Evolutionary conservation across 108 stramenopile species (phyloP).

Genomic region (Parietichytrium sp.): DNA sequence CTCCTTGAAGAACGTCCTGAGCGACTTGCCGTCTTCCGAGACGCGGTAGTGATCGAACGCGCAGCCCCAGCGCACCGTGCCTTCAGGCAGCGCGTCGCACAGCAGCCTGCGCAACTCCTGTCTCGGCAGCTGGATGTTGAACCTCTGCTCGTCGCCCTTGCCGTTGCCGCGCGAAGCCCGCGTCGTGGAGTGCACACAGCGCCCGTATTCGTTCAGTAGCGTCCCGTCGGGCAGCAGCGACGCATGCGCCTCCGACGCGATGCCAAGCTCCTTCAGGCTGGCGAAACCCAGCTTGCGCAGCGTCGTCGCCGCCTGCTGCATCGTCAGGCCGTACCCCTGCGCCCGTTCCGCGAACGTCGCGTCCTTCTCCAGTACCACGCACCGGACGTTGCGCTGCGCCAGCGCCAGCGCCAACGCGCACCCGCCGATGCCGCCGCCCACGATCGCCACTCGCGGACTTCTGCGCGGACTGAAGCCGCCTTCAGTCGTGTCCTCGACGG

Average conservation of each 20-base stretch:
- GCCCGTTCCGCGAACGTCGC: constrained; percentile 63
- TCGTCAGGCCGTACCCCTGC: constrained; percentile 81
- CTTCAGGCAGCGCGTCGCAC: constrained; percentile 46
- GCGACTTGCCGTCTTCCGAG: constrained; percentile 29
- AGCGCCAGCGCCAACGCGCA: constrained; percentile 75
- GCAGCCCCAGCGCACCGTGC: not conserved
- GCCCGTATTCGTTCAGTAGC: constrained; percentile 77
- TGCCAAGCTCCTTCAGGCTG: not conserved
- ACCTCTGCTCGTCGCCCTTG: constrained; percentile 60
- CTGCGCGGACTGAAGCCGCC: not conserved
- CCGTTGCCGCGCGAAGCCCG: constrained; percentile 49
- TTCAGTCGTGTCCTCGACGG: not conserved
- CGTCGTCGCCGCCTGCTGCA: constrained; percentile 80
- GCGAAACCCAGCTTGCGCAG: constrained; percentile 64
- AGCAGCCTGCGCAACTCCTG: constrained; percentile 67
- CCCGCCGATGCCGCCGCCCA: constrained; percentile 80
- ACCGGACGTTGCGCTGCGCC: constrained; percentile 71
- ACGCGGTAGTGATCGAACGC: not conserved
- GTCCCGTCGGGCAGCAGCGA: constrained; percentile 62
- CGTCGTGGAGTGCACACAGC: constrained; percentile 69
- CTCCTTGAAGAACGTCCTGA: not conserved
- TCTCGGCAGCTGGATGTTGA: constrained; percentile 78
- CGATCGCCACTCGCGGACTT: constrained; percentile 45
- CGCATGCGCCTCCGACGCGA: not conserved
- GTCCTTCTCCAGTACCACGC: constrained; percentile 75